These are phyloP conservation scores for Solanum pennellii DNA, from an alignment of 257 asterid genomes.

Conservation along the genomic window DNA sequence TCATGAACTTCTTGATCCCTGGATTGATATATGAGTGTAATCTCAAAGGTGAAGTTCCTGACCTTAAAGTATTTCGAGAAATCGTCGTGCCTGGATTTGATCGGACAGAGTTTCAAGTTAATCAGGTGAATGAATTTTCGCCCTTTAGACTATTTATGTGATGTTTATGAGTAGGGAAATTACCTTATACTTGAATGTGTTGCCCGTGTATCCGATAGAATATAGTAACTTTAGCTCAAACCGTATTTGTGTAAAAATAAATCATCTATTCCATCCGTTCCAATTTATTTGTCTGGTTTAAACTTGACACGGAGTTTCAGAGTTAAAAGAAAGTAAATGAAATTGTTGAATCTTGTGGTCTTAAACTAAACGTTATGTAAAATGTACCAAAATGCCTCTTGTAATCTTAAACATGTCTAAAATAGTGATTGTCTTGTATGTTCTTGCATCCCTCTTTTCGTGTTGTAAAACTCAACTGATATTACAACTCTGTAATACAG, in stretches of 20 bases:
- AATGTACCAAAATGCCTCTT: neutral
- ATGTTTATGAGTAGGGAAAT: neutral
- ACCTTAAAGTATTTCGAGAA: constrained; percentile 62
- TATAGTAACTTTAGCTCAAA: neutral
- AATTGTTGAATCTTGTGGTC: neutral
- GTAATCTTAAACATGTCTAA: neutral
- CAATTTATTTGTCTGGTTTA: too few species aligned
- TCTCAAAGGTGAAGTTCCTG: constrained; percentile 41
- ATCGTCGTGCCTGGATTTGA: constrained; percentile 72
- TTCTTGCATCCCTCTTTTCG: neutral
- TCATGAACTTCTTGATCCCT: constrained; percentile 83
- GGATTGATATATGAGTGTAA: constrained; percentile 66
- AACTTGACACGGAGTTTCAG: neutral
- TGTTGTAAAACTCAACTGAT: neutral
- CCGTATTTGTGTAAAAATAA: neutral
- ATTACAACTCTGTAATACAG: neutral
- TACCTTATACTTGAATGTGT: neutral
- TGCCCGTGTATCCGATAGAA: neutral
- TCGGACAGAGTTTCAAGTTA: constrained; percentile 50
- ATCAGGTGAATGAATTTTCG: constrained; percentile 39
- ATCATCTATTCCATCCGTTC: rapidly evolving
- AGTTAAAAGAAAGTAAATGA: neutral
- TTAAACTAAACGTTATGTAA: neutral
- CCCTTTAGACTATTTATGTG: neutral
- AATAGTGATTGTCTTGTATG: neutral